Evolutionary conservation across 345 rosid species (phyloP), one percentile per base, ranked within the genome.

Genomic region (Anacardium occidentale): DNA sequence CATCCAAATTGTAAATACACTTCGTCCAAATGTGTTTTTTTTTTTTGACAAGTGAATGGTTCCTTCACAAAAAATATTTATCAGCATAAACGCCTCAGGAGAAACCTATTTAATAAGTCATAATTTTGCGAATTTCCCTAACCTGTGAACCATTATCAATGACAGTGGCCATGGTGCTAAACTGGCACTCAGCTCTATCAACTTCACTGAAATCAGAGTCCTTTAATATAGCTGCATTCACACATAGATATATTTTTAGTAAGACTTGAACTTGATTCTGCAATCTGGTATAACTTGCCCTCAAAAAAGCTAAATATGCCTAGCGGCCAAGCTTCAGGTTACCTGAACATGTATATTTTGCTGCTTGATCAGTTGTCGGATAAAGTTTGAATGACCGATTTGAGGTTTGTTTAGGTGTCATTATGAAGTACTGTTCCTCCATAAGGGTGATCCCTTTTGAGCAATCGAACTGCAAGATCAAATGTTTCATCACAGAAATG

Each of bases 341-440:
- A 86, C 95, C 98, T 60, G 90, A 80, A 76, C 98, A 95, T 57
- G 79, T 58, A 68, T 87, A 92, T 62, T 81, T 87, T 62, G 94
- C 93, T 68, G 99, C 96, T 78, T 89, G 93, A 80, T 95, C 94
- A 65, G 91, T 89, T 15, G 96, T 77, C 1, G 90, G 94, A 64
- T 92, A 86, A 57, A 95, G 67, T 70, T 92, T 95, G 76, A 92
- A 95, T 9, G 91, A 86, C 61, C 88, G 83, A 64, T 83, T 79
- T 55, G 87, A 77, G 69, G 66, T 79, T 58, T 84, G 91, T 56
- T 86, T 83, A 12, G 96, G 91, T 86, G 88, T 92, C 89, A 91
- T 84, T 66, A 92, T 90, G 72, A 95, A 88, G 78, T 85, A 95
- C 82, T 95, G 98, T 64, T 95, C 99, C 98, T 92, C 97, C 80